Conservation (phyloP, 2,329 filamentous ascomycete genomes). For the Grosmannia clavigera region DNA sequence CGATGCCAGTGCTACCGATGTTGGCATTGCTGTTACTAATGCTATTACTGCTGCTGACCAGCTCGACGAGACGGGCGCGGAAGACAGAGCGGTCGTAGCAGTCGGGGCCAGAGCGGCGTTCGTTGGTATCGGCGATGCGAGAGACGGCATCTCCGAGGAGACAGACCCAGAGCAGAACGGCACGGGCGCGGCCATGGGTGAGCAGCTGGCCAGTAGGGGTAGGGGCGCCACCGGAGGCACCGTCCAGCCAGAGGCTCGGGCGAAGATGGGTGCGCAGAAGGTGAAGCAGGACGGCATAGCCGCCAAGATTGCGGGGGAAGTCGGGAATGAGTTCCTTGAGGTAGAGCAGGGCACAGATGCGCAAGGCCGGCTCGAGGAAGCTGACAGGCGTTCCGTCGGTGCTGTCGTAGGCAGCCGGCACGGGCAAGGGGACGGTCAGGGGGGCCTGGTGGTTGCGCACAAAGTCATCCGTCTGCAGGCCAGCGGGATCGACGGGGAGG, state of each 20-base stretch:
- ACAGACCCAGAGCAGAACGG: constrained; percentile 18
- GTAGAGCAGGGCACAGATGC: constrained; percentile 19
- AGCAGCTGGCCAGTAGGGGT: neutral
- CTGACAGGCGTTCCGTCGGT: constrained; percentile 2
- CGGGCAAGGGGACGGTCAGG: constrained; percentile 8
- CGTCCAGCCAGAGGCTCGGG: constrained; percentile 3
- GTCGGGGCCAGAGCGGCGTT: constrained; percentile 11
- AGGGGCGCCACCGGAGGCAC: neutral
- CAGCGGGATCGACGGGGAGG: constrained; percentile 12
- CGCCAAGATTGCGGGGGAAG: constrained; percentile 19
- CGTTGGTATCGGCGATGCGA: constrained; percentile 15
- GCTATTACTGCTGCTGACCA: constrained; percentile 3
- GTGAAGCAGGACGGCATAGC: constrained; percentile 18
- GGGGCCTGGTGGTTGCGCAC: constrained; percentile 15
- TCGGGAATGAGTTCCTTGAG: constrained; percentile 22
- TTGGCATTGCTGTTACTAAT: no score
- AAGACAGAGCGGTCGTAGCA: constrained; percentile 17
- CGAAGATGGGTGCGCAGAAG: constrained; percentile 16
- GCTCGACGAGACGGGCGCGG: constrained; percentile 13
- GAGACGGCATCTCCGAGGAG: constrained; percentile 18
- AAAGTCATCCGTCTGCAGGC: constrained; percentile 12
- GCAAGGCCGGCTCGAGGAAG: constrained; percentile 17
- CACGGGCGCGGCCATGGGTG: constrained; percentile 3
- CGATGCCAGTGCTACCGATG: no score
- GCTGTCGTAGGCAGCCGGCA: constrained; percentile 4